phyloP scores from a whole-genome alignment of 441 rosid species.

The Pelargonium myrrhifolium region DNA sequence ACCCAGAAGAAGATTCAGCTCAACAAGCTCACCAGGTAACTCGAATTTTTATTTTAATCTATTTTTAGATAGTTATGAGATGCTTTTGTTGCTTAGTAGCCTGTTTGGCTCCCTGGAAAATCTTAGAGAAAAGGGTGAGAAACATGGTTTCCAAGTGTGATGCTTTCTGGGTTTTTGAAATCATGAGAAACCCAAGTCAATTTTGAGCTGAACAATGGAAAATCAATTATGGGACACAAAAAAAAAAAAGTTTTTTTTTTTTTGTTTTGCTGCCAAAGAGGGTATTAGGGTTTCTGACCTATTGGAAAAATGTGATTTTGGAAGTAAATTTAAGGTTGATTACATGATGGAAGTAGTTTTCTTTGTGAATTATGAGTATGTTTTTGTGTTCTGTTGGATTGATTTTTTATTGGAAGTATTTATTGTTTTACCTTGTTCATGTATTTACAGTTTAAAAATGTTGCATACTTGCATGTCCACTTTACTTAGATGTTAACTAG shows the following conservation, averaged over 20 bases:
- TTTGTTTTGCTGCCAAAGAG: neutral
- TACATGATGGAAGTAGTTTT: too few relatives aligned
- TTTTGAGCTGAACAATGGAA: neutral
- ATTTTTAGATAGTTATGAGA: neutral
- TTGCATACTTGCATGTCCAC: neutral
- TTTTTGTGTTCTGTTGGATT: neutral
- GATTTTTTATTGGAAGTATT: neutral
- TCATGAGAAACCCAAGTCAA: neutral
- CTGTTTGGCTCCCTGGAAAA: neutral
- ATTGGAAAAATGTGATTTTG: neutral
- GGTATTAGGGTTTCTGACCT: neutral
- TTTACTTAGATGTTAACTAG: neutral
- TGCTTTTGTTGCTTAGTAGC: neutral
- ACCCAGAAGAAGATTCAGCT: constrained; percentile 18
- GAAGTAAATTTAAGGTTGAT: too few relatives aligned
- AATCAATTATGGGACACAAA: neutral
- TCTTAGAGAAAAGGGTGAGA: neutral
- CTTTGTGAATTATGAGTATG: neutral
- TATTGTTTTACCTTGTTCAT: neutral
- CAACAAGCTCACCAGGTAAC: constrained; percentile 16
- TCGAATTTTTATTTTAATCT: neutral
- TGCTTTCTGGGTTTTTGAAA: neutral
- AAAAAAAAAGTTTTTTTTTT: neutral
- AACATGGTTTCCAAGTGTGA: neutral
- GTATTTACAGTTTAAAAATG: neutral